phyloP scores from a whole-genome alignment of 78 protist genomes.

The Dictyostelium intermedium region DNA sequence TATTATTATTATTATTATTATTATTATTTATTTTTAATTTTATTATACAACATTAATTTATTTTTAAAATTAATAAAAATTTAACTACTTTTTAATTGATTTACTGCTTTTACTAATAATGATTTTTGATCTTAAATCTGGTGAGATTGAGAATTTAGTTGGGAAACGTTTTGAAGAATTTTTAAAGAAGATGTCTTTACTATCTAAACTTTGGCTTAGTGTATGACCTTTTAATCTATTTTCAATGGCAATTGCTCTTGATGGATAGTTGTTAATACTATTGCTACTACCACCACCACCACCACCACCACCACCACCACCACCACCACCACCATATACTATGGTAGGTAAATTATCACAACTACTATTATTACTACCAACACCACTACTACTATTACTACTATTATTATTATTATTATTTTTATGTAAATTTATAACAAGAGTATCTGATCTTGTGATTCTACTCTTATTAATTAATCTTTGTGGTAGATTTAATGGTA shows the following conservation, averaged over 20 bases:
- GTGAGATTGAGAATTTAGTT: background rate
- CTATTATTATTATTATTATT: constrained; percentile 1
- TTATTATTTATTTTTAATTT: background rate
- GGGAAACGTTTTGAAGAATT: background rate
- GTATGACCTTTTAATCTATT: background rate
- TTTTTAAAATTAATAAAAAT: background rate
- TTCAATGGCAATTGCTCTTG: background rate
- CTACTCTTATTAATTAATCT: background rate
- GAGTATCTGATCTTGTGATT: background rate
- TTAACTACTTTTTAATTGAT: background rate
- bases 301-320: too few relatives aligned
- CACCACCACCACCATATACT: background rate
- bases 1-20: too few relatives aligned
- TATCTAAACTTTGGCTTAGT: background rate
- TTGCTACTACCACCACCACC: background rate
- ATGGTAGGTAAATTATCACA: background rate
- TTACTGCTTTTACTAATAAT: background rate
- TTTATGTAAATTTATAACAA: background rate
- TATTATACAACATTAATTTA: background rate
- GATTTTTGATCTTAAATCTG: background rate
- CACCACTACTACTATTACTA: background rate
- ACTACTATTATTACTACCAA: background rate
- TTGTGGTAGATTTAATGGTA: background rate
- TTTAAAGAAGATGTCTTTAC: background rate
- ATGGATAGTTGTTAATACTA: background rate